Base-by-base conservation (phyloP, 768 basidiomycete species). In the Pleurotus eryngii region DNA sequence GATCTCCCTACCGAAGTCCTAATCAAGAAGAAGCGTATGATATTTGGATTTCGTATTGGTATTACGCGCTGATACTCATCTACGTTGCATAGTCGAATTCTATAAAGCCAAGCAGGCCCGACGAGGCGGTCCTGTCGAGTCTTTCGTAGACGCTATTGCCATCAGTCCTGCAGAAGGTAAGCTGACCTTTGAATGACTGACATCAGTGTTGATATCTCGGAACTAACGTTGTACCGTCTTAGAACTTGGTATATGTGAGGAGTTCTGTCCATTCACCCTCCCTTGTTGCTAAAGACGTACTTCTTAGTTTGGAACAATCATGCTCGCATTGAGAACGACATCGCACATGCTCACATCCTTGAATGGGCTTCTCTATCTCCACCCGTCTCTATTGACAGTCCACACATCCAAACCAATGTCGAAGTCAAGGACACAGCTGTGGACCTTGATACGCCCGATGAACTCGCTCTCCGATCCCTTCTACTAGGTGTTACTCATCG, bases 271-370 rank as follows among this genome's bases (percentile, higher is more conserved):
- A 35, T 35, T 3, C 9, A 35, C 30, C 8, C 30, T 35, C 11
- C 30, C 11, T 35, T 35, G 9, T 35, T 35, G 46, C n/a, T 6
- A 18, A 17, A 20, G 27, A 4, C 12, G 3, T 22, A 37, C 27
- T 20, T 20, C 27, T 0, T 56, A 90, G 89, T 92, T 70, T 92
- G 90, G 90, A 92, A 92, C 64, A 85, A 79, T 0, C 86, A 90
- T 65, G 67, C 80, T n/a, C 81, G 87, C 3, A 79, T 89, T 45
- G 73, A 76, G 5, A 70, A 74, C 15, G 68, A 69, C 2, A 76
- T 83, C 11, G 87, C 88, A 0, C 65, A 78, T 59, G 78, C 76
- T 0, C 87, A 90, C 59, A 83, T 92, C 55, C 61, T 70, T n/a
- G 79, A 81, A 27, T 76, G 86, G 59, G 63, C 74, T 12, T 60